phyloP scores from a whole-genome alignment of 202 grass and related monocot genomes.

The Saccharum hybrid region DNA sequence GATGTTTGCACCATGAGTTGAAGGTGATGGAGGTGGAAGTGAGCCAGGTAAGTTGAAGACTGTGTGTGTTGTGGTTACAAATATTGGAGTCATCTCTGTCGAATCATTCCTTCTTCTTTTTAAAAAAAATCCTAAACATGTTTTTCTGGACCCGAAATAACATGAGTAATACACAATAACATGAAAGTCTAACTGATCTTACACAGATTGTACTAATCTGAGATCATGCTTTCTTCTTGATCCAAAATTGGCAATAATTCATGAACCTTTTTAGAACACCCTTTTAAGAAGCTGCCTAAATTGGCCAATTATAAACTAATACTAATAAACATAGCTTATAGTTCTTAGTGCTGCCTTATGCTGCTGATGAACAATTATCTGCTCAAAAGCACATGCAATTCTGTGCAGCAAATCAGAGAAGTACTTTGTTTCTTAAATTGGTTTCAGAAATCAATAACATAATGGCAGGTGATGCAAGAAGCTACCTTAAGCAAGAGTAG shows the following conservation, averaged over 20 bases:
- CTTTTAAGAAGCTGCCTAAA: not conserved
- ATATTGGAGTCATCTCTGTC: not conserved
- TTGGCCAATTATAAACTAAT: not conserved
- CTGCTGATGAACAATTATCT: not conserved
- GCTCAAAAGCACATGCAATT: not conserved
- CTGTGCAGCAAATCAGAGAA: not conserved
- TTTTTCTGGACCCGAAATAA: not conserved
- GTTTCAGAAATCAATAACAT: not conserved
- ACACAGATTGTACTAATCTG: not conserved
- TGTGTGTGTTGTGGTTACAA: not conserved
- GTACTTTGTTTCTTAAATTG: not conserved
- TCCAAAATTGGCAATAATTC: not conserved
- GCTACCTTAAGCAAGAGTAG: not conserved
- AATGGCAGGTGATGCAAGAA: not conserved
- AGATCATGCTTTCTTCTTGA: not conserved
- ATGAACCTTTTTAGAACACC: not conserved
- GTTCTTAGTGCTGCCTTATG: not conserved
- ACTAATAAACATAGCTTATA: not conserved
- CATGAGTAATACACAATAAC: not conserved
- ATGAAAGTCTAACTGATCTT: not conserved
- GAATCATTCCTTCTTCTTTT: not conserved
- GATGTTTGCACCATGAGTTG: not conserved
- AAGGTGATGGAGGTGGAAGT: not conserved
- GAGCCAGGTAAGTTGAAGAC: not conserved
- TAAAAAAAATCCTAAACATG: not conserved